A percentile compares a stretch with the other conserved stretches of the same genome.
Evolutionary conservation across 2,329 filamentous ascomycete species (phyloP).

Genomic region (Neonectria coccinea): DNA sequence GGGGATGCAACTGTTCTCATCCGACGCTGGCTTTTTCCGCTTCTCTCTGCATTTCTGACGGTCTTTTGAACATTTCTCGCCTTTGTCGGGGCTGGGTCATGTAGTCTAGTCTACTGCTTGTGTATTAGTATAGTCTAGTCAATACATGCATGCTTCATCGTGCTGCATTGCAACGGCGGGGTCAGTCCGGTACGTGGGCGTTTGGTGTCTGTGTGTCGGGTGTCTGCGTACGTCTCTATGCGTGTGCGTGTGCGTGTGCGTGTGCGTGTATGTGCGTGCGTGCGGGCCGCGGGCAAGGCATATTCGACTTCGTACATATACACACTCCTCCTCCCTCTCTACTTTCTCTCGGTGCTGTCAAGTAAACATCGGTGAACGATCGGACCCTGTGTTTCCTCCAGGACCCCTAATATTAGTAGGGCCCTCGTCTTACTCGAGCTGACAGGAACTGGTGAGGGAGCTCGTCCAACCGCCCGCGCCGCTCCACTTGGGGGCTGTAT

Average conservation of each 20-base stretch:
- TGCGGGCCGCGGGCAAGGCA: not conserved
- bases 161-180: constrained; percentile 22
- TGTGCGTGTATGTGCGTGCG: not conserved
- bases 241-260: constrained; percentile 6
- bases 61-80: constrained; percentile 8
- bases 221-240: not conserved
- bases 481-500: constrained; percentile 1
- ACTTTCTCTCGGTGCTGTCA: not conserved
- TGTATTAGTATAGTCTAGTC: no score
- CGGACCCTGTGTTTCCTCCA: constrained; percentile 9
- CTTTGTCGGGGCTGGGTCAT: constrained; percentile 5
- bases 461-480: constrained; percentile 1
- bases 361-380: not conserved
- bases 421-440: constrained; percentile 4
- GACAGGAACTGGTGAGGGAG: not conserved
- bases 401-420: not conserved
- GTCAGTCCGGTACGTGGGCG: constrained; percentile 6
- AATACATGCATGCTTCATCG: not conserved
- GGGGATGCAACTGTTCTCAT: constrained; percentile 16
- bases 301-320: not conserved
- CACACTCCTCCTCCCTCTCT: not conserved
- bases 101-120: not conserved
- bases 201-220: not conserved
- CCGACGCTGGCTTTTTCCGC: constrained; percentile 2
- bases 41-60: constrained; percentile 12